Percentiles rank a stretch among this genome's conserved stretches.
Evolutionary conservation across 2,329 filamentous ascomycete genomes (phyloP).

Genomic region (Talaromyces marneffei): DNA sequence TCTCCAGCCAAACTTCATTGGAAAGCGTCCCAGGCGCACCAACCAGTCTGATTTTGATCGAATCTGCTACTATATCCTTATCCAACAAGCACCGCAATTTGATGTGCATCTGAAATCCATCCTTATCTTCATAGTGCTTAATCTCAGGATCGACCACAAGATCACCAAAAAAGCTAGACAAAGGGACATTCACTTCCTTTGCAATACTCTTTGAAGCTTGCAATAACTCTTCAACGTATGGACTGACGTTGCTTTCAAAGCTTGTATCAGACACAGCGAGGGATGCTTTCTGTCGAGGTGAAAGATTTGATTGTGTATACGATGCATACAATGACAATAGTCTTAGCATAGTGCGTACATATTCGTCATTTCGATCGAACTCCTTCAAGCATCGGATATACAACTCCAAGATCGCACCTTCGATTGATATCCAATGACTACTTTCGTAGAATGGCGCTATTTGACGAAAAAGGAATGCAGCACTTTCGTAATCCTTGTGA

Average conservation of each 20-base stretch:
- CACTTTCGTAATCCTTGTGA: constrained; percentile 64
- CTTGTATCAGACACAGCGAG: constrained; percentile 28
- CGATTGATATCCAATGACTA: constrained; percentile 70
- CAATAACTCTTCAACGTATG: constrained; percentile 40
- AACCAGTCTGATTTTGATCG: constrained; percentile 59
- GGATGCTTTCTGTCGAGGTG: constrained; percentile 25
- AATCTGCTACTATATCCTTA: constrained; percentile 62
- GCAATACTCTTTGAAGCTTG: constrained; percentile 46
- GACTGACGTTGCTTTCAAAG: constrained; percentile 28
- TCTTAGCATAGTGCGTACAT: constrained; percentile 67
- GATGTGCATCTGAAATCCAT: constrained; percentile 68
- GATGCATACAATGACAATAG: constrained; percentile 45
- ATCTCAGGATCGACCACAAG: constrained; percentile 64
- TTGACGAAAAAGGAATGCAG: constrained; percentile 70
- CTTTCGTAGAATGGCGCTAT: constrained; percentile 74
- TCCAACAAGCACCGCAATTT: constrained; percentile 65
- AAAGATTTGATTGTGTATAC: constrained; percentile 28
- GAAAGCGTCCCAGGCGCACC: constrained; percentile 43
- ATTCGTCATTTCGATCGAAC: constrained; percentile 70
- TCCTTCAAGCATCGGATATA: constrained; percentile 77
- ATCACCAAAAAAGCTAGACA: constrained; percentile 68
- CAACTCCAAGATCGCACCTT: constrained; percentile 78
- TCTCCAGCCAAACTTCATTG: constrained; percentile 63
- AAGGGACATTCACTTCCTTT: constrained; percentile 60
- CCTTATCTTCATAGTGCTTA: constrained; percentile 62